Evolutionary conservation across 805 yeast species (phyloP).

Genomic region (Cyberlindnera xylosilytica): DNA sequence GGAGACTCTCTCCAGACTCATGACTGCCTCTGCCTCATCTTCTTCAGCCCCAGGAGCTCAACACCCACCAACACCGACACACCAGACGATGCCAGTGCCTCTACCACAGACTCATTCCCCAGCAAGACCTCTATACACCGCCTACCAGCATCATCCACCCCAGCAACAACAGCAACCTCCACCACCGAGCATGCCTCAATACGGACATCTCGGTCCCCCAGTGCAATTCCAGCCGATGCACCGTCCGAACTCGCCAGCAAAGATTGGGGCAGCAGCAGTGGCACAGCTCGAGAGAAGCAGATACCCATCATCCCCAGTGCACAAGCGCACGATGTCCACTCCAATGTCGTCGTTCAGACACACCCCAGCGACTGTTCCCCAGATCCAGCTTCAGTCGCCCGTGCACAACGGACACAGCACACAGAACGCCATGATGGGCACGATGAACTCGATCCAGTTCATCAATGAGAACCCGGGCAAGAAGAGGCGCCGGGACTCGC

Average conservation of each 20-base stretch:
- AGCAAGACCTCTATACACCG: constrained; percentile 14
- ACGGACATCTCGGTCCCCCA: constrained; percentile 23
- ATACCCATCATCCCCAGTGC: constrained; percentile 28
- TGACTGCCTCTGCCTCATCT: not conserved
- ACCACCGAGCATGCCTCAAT: no score
- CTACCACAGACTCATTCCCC: constrained; percentile 9
- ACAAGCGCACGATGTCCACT: constrained; percentile 38
- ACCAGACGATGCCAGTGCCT: not conserved
- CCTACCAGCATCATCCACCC: constrained; percentile 5
- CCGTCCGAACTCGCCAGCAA: constrained; percentile 63
- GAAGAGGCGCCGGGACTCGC: constrained; percentile 26
- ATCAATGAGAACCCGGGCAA: constrained; percentile 29
- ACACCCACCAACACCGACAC: constrained; percentile 8
- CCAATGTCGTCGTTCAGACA: constrained; percentile 26
- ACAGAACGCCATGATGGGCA: constrained; percentile 27
- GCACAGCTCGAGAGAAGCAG: constrained; percentile 39
- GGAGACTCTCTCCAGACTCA: constrained; percentile 10
- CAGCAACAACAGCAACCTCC: constrained; percentile 9
- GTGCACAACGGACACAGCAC: not conserved
- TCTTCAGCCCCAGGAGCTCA: no score
- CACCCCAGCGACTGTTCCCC: not conserved
- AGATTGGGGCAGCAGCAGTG: constrained; percentile 70
- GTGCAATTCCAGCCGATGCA: constrained; percentile 13
- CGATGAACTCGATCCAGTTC: constrained; percentile 27
- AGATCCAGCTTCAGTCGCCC: constrained; percentile 5